Conservation (phyloP, 305 asterid species). For the Fraxinus angustifolia region DNA sequence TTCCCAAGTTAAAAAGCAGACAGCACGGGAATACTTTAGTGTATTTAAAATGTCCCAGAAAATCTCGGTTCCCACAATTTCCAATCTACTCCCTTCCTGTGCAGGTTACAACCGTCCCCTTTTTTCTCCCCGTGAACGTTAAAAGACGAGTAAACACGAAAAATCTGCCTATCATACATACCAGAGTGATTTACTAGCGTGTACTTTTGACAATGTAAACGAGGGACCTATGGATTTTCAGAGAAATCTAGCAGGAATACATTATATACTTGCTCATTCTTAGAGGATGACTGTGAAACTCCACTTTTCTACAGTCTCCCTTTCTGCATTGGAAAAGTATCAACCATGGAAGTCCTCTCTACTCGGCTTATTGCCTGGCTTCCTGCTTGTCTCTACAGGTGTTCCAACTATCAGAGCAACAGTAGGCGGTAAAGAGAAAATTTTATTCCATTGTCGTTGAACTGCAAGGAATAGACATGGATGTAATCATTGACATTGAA, state of each 20-base stretch:
- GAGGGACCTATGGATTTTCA: slow-evolving; percentile 21
- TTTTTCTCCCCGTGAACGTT: not conserved
- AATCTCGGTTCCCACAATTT: not conserved
- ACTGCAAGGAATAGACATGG: too few relatives aligned
- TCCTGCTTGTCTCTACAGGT: slow-evolving; percentile 60
- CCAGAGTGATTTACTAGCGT: slow-evolving; percentile 1
- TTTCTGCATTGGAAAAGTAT: slow-evolving; percentile 62
- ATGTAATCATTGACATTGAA: too few relatives aligned
- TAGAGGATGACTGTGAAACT: slow-evolving; percentile 78
- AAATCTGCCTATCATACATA: slow-evolving; percentile 15
- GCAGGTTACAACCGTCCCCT: not conserved
- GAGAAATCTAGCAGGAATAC: slow-evolving; percentile 71
- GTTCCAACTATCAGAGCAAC: slow-evolving; percentile 72
- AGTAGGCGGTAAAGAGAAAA: slow-evolving; percentile 67
- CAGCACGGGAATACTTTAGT: not conserved
- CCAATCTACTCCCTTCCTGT: not conserved
- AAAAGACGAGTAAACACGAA: not conserved
- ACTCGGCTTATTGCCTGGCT: slow-evolving; percentile 42
- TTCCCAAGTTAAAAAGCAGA: not conserved
- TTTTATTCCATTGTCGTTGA: too few relatives aligned
- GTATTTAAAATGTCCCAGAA: not conserved
- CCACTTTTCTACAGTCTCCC: slow-evolving; percentile 86
- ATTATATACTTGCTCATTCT: slow-evolving; percentile 46
- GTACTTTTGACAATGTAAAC: slow-evolving; percentile 31
- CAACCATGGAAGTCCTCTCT: slow-evolving; percentile 85